Evolutionary conservation across 164 flowering plant genomes (phyloP), one percentile per base, ranked within the genome.

Genomic region (Protea cynaroides): DNA sequence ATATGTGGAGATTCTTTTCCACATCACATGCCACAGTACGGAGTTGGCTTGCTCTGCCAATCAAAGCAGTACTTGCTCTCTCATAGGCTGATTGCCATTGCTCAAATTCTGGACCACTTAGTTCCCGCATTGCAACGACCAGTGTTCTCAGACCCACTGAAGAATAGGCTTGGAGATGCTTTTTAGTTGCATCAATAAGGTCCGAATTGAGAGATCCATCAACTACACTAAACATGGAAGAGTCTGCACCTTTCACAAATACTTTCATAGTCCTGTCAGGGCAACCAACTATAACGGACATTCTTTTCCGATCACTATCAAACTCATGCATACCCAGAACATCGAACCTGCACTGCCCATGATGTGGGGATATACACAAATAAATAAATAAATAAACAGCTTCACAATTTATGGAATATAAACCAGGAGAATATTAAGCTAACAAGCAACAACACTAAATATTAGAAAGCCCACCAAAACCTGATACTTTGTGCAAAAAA

Each of bases 251-350:
- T 79, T 87, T 85, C 8, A 89, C 97, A 69, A 88, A 89, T 51
- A 91, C 75, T 76, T 83, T 89, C 51, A 91, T 85, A 62, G 83
- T 70, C 51, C 79, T 80, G 75, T 94, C 94, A 3, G 97, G 92
- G 72, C 80, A 92, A 25, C 96, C 94, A 65, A 91, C 66, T 68
- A 94, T 89, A 54, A 91, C 99, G 4, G 97, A 94, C 99, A 94
- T 94, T 74, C 99, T 83, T 74, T 94, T 91, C 56, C 96, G 78
- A 49, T 94, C 99, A 81, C 99, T 94, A 67, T 94, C 99, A 74
- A 91, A 94, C 72, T 91, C 99, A 72, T 91, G 99, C 79, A 94
- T 62, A 25, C 99, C 99, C 86, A 94, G 78, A 69, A 94, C 93
- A 78, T 86, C 79, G 71, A 82, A 94, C 94, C 99, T 94, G 93